phyloP scores from a whole-genome alignment of 2,329 filamentous ascomycete species.

The Drechslerella coelobrocha region DNA sequence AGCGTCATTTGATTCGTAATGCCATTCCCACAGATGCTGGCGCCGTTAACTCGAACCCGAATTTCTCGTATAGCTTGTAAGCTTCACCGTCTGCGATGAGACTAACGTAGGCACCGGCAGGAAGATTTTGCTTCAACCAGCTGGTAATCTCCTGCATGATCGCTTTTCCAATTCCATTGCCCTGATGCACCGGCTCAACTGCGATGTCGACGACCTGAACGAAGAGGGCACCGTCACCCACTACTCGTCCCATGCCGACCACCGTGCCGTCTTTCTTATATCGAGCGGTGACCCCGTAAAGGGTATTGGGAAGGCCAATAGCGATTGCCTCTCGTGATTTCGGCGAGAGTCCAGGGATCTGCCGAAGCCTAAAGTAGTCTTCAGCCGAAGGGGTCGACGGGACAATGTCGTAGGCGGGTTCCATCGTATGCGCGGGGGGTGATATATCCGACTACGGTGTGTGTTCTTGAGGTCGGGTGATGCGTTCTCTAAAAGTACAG shows the following conservation, averaged over 20 bases:
- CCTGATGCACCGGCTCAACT: constrained; percentile 23
- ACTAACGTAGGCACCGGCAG: constrained; percentile 24
- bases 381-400: constrained; percentile 4
- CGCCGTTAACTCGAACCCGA: constrained; percentile 25
- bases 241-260: constrained; percentile 24
- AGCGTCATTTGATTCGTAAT: constrained; percentile 14
- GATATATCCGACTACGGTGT: no score
- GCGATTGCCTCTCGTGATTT: constrained; percentile 31
- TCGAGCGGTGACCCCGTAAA: constrained; percentile 16
- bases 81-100: constrained; percentile 31
- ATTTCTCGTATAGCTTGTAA: constrained; percentile 24
- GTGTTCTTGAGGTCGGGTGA: no score
- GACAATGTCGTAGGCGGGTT: constrained; percentile 12
- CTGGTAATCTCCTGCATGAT: constrained; percentile 25
- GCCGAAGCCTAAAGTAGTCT: constrained; percentile 28
- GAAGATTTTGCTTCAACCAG: constrained; percentile 18
- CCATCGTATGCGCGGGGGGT: no score
- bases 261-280: constrained; percentile 1
- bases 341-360: constrained; percentile 19
- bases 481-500: no score
- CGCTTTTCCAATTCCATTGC: constrained; percentile 7
- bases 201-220: constrained; percentile 29
- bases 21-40: constrained; percentile 33
- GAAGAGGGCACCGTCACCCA: constrained; percentile 28
- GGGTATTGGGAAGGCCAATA: constrained; percentile 20